Evolutionary conservation across 148 eudicot genomes (phyloP), one percentile per base, ranked within the genome.

Genomic region (Nepenthes mirabilis): DNA sequence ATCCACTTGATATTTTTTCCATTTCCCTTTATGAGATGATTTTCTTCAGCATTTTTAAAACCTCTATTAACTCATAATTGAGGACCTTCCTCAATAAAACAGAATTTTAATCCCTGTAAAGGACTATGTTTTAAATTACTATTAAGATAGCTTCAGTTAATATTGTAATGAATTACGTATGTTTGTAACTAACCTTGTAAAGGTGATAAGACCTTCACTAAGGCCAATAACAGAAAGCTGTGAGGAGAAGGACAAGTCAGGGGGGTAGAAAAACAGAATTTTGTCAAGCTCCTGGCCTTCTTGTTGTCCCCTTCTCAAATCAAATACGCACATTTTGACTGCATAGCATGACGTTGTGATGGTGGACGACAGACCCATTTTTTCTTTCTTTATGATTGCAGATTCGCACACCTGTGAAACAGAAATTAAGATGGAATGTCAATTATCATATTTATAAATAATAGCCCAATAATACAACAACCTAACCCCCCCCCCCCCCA

Each of bases 211-310:
- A 58, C 94, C 98, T 75, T 91, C 98, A 60, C 96, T 88, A 48
- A 91, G 94, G 34, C 98, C 98, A 56, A 88, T 79, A 3, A 91
- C 98, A 23, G 96, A 85, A 55, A 85, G 88, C 69, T 91, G 96
- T 1, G 76, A 68, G 10, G 94, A 63, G 35, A 88, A 74, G 35
- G 85, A 86, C 56, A 85, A 52, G 65, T 88, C 88, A 71, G 94
- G 73, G 47, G 98, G 98, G 69, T 64, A 80, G 70, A 91, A 91
- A 63, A 73, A 88, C 59, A 91, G 73, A 61, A 91, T 83, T 66
- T 91, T 91, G 49, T 91, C 98, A 48, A 83, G 72, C 67, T 91
- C 98, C 68, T 88, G 75, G 37, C 98, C 98, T 73, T 91, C 98
- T 62, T 75, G 71, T 58, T 86, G 98, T 5, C 98, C 98, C 68